Evolutionary conservation across 768 basidiomycete species (phyloP).

Genomic region (Lentinula edodes): DNA sequence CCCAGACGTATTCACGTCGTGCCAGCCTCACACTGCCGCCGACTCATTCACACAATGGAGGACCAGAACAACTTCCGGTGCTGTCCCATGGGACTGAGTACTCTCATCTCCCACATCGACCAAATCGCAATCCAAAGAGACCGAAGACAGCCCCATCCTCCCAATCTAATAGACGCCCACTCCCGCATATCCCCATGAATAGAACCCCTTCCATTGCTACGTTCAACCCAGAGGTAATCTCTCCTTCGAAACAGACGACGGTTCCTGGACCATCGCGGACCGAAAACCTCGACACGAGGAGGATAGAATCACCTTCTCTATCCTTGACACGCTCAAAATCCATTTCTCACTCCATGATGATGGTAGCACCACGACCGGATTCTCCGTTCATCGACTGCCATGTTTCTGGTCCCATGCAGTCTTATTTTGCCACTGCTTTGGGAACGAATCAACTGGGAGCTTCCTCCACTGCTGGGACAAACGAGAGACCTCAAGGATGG

Average conservation of each 20-base stretch:
- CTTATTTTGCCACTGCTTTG: neutral
- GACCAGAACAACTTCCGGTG: neutral
- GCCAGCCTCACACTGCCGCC: neutral
- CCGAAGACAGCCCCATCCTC: conserved; percentile 6
- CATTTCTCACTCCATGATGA: conserved; percentile 4
- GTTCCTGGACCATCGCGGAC: neutral
- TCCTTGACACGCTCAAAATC: neutral
- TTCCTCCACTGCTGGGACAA: neutral
- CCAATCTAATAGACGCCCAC: neutral
- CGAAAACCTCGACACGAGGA: neutral
- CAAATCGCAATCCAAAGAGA: neutral
- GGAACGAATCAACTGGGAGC: neutral
- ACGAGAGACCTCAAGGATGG: conserved; percentile 7
- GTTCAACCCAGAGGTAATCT: neutral
- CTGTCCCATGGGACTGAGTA: neutral
- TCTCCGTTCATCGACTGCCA: conserved; percentile 3
- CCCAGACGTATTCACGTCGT: neutral
- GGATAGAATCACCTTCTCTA: neutral
- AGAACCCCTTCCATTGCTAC: neutral
- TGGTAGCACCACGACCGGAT: conserved; percentile 4
- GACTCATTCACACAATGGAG: neutral
- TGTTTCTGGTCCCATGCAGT: neutral
- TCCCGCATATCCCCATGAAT: neutral
- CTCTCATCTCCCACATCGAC: neutral
- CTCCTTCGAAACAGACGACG: too few species aligned